Base-by-base conservation (phyloP, 352 stramenopile species). In the Phytophthora tentaculata region DNA sequence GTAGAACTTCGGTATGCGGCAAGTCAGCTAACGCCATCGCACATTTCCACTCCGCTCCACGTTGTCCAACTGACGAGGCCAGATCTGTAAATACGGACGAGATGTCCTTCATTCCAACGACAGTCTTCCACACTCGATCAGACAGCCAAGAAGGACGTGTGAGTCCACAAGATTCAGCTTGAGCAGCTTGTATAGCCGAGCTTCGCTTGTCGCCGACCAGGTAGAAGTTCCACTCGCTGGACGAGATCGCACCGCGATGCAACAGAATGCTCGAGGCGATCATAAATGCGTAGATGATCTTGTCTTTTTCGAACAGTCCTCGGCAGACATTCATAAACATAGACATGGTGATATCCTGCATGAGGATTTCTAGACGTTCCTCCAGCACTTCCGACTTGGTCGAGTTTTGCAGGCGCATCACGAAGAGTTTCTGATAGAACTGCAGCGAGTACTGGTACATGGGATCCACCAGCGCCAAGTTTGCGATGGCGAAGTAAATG, bases 371-470 rank as follows among this genome's bases (percentile, higher is more conserved):
- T 2, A 98, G 72, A n/a, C 95, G 79, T 24, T 89, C 74, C 13
- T 91, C 70, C 6, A 98, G 67, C 2, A 88, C 79, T 8, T 98
- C 89, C 2, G 87, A 86, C 55, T 94, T 94, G 8, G 81, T 75
- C 9, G 87, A 93, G 56, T 81, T 86, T 56, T 97, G 79, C 3
- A 98, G 71, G 0, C 95, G 81, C 83, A 95, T 89, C 3, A 94
- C 84, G 54, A 98, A 98, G 1, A 98, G 77, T 28, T 96, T 93
- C 61, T 97, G 91, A 64, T 98, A 98, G 55, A 96, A 98, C 62
- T 98, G 95, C 17, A 98, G 77, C 43, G 93, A 98, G 67, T 97
- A 98, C 67, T 98, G 92, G 67, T 98, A 98, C 94, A 98, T 98
- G 3, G 91, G 88, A 39, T 98, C 93, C 10, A 98, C 89, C n/a